These are phyloP conservation scores for Ceratobasidium sp. DNA, from an alignment of 1,284 basidiomycete genomes.

Conservation along the genomic window DNA sequence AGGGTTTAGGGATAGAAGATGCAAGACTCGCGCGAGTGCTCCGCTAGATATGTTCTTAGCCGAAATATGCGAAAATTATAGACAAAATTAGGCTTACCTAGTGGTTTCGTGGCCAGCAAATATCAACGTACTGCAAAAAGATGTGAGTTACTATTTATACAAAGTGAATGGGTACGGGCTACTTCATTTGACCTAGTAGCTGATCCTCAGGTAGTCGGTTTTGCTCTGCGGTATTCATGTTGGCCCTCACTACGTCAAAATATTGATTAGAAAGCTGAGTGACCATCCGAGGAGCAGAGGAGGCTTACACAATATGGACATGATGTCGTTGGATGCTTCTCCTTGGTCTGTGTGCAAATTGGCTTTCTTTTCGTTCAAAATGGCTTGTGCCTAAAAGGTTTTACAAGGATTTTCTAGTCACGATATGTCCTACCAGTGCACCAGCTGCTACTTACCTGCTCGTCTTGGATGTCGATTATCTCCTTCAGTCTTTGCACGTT, in stretches of 20 bases:
- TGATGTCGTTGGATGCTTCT: neutral
- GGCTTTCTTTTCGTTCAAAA: constrained; percentile 3
- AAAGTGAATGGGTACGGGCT: neutral
- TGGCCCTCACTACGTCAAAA: constrained; percentile 7
- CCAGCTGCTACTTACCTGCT: constrained; percentile 4
- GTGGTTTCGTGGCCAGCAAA: constrained; percentile 28
- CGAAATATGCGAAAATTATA: neutral
- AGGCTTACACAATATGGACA: constrained; percentile 15
- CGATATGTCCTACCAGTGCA: neutral
- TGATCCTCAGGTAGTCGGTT: constrained; percentile 1
- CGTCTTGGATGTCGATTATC: constrained; percentile 24
- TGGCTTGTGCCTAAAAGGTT: constrained; percentile 9
- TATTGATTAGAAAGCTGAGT: neutral
- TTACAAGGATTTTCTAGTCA: too few relatives aligned
- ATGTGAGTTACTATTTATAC: neutral
- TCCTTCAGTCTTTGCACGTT: neutral
- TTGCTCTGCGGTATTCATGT: neutral
- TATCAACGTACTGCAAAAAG: neutral
- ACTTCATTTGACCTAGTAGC: constrained; percentile 33
- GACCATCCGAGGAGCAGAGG: too few relatives aligned
- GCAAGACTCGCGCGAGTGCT: constrained; percentile 15
- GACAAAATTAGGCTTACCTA: neutral
- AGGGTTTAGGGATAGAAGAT: neutral
- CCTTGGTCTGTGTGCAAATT: neutral
- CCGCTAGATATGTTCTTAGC: neutral